phyloP scores from a whole-genome alignment of 306 rosid genomes.

The Astragalus membranaceus region DNA sequence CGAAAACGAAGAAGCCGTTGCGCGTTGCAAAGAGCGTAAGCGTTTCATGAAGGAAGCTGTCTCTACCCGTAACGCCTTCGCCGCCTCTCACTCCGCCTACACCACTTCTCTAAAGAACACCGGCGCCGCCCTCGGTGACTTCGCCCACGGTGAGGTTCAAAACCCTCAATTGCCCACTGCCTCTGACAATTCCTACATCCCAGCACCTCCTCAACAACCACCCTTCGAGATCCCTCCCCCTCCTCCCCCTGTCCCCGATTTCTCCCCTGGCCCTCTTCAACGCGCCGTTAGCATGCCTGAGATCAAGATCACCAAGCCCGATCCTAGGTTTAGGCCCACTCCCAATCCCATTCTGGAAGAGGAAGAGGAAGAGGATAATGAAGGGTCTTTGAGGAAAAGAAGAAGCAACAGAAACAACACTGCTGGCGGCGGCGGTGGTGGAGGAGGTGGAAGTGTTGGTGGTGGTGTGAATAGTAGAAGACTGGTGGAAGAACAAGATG shows the following conservation, averaged over 20 bases:
- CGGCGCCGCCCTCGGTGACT: slow-evolving; percentile 85
- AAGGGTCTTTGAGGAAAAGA: slow-evolving; percentile 33
- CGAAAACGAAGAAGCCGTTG: slow-evolving; percentile 91
- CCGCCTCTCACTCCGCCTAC: slow-evolving; percentile 78
- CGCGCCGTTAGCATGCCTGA: slow-evolving; percentile 76
- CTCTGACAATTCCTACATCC: not conserved
- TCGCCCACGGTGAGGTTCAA: slow-evolving; percentile 56
- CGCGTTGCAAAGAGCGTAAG: slow-evolving; percentile 83
- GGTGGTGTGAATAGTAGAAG: slow-evolving; percentile 16
- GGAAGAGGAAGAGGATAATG: slow-evolving; percentile 53
- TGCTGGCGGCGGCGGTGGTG: not conserved
- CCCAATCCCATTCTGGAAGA: slow-evolving; percentile 37
- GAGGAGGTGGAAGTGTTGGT: not conserved
- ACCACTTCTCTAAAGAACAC: slow-evolving; percentile 64
- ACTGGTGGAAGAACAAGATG: slow-evolving; percentile 23
- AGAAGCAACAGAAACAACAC: not conserved
- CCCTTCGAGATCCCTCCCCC: slow-evolving; percentile 39
- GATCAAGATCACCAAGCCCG: slow-evolving; percentile 36
- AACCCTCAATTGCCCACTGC: slow-evolving; percentile 19
- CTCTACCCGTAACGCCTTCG: slow-evolving; percentile 70
- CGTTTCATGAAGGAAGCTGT: slow-evolving; percentile 67
- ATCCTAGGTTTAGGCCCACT: slow-evolving; percentile 6
- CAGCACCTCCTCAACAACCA: not conserved
- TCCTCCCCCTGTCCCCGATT: slow-evolving; percentile 57
- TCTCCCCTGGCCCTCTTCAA: slow-evolving; percentile 34